phyloP scores from a whole-genome alignment of 2,329 filamentous ascomycete species.

The Triangularia verruculosa region DNA sequence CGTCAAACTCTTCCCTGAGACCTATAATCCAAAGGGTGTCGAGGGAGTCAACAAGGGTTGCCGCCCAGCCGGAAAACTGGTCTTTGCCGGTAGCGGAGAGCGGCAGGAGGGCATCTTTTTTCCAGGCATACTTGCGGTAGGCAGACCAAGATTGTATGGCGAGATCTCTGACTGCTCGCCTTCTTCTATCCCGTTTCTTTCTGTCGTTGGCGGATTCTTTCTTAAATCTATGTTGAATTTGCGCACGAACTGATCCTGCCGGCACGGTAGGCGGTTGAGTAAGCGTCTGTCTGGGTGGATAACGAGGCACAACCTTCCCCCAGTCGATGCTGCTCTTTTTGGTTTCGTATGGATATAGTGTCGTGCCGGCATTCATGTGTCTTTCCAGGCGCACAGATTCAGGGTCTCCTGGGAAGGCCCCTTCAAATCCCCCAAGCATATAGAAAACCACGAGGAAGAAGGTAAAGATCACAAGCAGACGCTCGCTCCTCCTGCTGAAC shows the following conservation, averaged over 20 bases:
- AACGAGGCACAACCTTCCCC: slow-evolving; percentile 7
- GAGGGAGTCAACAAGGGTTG: slow-evolving; percentile 32
- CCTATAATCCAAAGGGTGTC: slow-evolving; percentile 60
- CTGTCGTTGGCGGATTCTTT: slow-evolving; percentile 3
- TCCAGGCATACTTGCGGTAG: slow-evolving; percentile 41
- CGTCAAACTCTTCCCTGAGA: slow-evolving; percentile 49
- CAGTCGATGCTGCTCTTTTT: slow-evolving; percentile 22
- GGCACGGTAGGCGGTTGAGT: slow-evolving; percentile 3
- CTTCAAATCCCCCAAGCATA: neutral
- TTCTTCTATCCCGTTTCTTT: slow-evolving; percentile 9
- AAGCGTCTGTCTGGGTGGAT: slow-evolving; percentile 10
- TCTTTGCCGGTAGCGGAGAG: slow-evolving; percentile 16
- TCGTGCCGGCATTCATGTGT: slow-evolving; percentile 16
- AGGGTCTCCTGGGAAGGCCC: neutral
- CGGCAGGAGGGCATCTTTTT: slow-evolving; percentile 23
- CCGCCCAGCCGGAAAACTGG: slow-evolving; percentile 27
- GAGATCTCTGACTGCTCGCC: slow-evolving; percentile 16
- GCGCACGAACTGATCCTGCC: neutral
- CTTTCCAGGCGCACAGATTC: slow-evolving; percentile 12
- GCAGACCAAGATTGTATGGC: slow-evolving; percentile 38
- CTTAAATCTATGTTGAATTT: slow-evolving; percentile 17
- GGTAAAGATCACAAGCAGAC: neutral
- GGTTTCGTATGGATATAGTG: neutral
- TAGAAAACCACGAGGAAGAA: neutral
- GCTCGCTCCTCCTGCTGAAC: neutral